phyloP scores from a whole-genome alignment of 768 basidiomycete genomes.

The Mrakia frigida region DNA sequence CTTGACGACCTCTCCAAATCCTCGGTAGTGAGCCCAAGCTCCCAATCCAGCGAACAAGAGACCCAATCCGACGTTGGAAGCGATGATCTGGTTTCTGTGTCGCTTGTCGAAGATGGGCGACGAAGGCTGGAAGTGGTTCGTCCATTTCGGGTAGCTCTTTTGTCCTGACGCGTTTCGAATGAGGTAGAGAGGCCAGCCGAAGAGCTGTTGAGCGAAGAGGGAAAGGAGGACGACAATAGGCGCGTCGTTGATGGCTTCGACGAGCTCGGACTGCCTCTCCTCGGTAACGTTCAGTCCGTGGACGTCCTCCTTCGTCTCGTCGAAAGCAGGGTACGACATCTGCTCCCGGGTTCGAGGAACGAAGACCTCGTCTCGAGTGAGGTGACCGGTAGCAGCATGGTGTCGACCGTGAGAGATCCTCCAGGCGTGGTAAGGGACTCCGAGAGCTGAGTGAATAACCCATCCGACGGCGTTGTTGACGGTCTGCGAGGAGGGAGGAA shows the following conservation, averaged over 20 bases:
- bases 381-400: conserved; percentile 87
- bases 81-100: conserved; percentile 67
- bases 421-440: conserved; percentile 97
- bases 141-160: conserved; percentile 64
- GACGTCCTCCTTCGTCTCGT: conserved; percentile 52
- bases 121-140: conserved; percentile 77
- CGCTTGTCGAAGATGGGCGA: conserved; percentile 76
- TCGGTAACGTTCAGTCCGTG: conserved; percentile 50
- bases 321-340: conserved; percentile 57
- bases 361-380: conserved; percentile 93
- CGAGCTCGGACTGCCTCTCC: conserved; percentile 47
- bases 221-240: conserved; percentile 54
- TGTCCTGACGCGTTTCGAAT: conserved; percentile 81
- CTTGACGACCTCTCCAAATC: conserved; percentile 67
- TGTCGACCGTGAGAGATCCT: conserved; percentile 89
- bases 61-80: conserved; percentile 78
- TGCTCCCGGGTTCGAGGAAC: conserved; percentile 81
- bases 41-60: conserved; percentile 62
- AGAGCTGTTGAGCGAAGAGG: conserved; percentile 40
- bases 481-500: conserved; percentile 52
- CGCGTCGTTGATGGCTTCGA: conserved; percentile 85
- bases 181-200: conserved; percentile 63
- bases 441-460: conserved; percentile 82
- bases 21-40: conserved; percentile 55
- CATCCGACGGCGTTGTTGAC: conserved; percentile 91